Percentiles rank a stretch among this genome's conserved stretches.
Evolutionary conservation across 495 filamentous ascomycete species (phyloP).

Genomic region (Podospora didyma): DNA sequence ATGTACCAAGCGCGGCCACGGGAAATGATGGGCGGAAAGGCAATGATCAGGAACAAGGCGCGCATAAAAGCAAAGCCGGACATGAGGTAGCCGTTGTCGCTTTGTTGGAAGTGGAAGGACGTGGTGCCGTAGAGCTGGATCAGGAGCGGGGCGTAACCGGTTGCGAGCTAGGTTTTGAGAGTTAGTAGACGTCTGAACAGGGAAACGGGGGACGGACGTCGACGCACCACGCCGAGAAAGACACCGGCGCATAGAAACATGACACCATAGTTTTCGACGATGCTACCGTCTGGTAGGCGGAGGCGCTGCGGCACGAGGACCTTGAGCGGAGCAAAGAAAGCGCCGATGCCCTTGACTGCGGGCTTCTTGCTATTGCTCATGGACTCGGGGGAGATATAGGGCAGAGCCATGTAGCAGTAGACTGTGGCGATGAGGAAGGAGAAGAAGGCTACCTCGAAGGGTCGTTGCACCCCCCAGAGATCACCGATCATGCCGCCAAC

Average conservation of each 20-base stretch:
- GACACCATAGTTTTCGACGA: constrained; percentile 46
- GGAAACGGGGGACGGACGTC: too few relatives aligned
- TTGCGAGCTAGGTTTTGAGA: constrained; percentile 53
- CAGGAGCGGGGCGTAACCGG: constrained; percentile 50
- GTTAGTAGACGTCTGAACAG: constrained; percentile 52
- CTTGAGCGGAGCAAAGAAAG: constrained; percentile 51
- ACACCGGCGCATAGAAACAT: constrained; percentile 50
- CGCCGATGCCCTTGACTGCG: constrained; percentile 29
- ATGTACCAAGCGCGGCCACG: constrained; percentile 45
- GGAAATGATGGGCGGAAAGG: constrained; percentile 52
- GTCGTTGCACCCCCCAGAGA: constrained; percentile 43
- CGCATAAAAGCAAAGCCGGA: constrained; percentile 50
- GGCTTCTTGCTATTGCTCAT: constrained; percentile 29
- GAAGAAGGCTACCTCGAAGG: constrained; percentile 49
- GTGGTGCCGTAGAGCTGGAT: constrained; percentile 54
- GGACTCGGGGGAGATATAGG: constrained; percentile 36
- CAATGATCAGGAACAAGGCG: constrained; percentile 49
- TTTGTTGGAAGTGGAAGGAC: constrained; percentile 48
- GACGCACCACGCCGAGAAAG: constrained; percentile 52
- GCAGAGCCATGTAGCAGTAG: constrained; percentile 35
- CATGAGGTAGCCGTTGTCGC: constrained; percentile 51
- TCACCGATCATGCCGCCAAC: constrained; percentile 52
- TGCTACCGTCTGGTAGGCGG: constrained; percentile 34
- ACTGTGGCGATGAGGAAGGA: constrained; percentile 42
- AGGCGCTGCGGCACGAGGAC: constrained; percentile 49